Evolutionary conservation across 805 yeast genomes (phyloP), one percentile per base, ranked within the genome.

Genomic region (Kodamaea kakaduensis): DNA sequence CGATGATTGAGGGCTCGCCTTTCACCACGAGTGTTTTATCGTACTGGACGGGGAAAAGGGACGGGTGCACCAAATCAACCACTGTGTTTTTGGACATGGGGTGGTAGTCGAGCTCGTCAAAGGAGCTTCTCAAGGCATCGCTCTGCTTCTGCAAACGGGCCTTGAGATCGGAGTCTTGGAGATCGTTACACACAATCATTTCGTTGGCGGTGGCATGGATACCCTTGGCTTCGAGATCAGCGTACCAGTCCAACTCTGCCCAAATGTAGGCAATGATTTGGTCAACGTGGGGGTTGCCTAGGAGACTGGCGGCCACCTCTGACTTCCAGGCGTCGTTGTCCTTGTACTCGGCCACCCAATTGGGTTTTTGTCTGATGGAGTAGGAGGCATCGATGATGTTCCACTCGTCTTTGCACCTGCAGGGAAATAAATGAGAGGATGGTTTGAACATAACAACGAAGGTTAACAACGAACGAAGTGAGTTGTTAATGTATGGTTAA

Each of bases 331-430:
- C 52, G n/a, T 32, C 46, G 3, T 38, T 39, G 28, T 58, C 41
- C 23, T 46, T 45, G 31, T 42, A 44, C 34, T 59, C 55, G 2
- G 31, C 10, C 42, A 46, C 38, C 65, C 65, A 59, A 5, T 52
- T 44, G 14, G 24, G 31, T 10, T 35, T 35, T 15, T 19, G 9
- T 12, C 38, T 30, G 21, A 35, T 29, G 9, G 14, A 13, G 17
- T 25, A 7, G 14, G 28, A 17, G 9, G 19, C 12, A 6, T 30
- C 34, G 16, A 30, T 29, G 9, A 30, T 23, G 12, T 18, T 17
- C 29, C 30, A 17, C 20, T 35, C 38, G 16, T 29, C 34, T 9
- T 18, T 33, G 14, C 17, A n/a, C n/a, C n/a, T n/a, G n/a, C n/a
- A n/a, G n/a, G n/a, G n/a, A n/a, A n/a, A n/a, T n/a, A n/a, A n/a